Evolutionary conservation across 75 land plant species (phyloP), one percentile per base, ranked within the genome.

Genomic region (Larix kaempferi): DNA sequence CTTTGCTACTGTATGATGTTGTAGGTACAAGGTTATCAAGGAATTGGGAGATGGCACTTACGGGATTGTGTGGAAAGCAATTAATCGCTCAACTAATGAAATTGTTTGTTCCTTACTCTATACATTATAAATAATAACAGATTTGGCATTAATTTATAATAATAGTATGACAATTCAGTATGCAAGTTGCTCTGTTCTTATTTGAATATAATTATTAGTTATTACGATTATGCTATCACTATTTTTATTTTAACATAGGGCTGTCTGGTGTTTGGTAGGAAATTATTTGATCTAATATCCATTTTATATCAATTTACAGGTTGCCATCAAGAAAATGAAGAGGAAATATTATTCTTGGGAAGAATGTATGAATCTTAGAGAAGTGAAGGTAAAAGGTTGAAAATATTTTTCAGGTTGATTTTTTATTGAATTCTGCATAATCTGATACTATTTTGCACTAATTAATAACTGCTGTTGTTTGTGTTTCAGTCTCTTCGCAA

Each of bases 291-390:
- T 15, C 15, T 25, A 16, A 49, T 49, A 23, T 14, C 3, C 21
- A 74, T 79, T 21, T 10, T 27, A 39, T 62, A 59, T 35, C 65
- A 58, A 69, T 57, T 54, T 33, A 14, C 76, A 94, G 98, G 98
- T 97, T 81, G 99, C 99, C 29, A 91, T 98, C 19, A 98, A 98
- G 80, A 95, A 87, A 87, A 93, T 98, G 96, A 98, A 98, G 86
- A 91, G 87, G 74, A 94, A 93, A 56, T 98, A 86, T 78, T 88
- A 89, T 78, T 87, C 99, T 7, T 98, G 98, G 99, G 98, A 98
- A 25, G 98, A 98, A 77, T 98, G 99, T 77, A 86, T 98, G 77
- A 93, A 93, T 78, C 82, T 98, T 62, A 90, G 99, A 80, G 99
- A 98, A 86, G 99, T 98, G 19, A 98, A 97, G 95, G 99, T 96